Evolutionary conservation across 352 stramenopile species (phyloP).

Genomic region (Pythium dissimile): DNA sequence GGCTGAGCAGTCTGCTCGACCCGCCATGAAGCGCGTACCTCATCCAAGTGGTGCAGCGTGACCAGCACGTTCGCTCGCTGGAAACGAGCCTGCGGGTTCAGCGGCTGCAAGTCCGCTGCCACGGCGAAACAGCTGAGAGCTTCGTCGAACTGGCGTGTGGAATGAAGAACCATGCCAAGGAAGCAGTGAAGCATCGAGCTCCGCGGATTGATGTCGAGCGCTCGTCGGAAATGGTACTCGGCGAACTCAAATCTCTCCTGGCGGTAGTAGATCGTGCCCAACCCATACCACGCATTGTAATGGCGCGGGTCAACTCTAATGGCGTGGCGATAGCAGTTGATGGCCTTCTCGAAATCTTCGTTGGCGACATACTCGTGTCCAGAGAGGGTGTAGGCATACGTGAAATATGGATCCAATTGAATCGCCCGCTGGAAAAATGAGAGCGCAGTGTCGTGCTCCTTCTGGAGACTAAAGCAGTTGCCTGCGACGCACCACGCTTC

Average conservation of each 20-base stretch:
- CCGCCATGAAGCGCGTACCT: too few relatives aligned
- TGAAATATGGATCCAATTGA: slow-evolving; percentile 93
- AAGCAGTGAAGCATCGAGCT: slow-evolving; percentile 95
- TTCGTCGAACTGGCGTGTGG: slow-evolving; percentile 88
- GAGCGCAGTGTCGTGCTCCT: slow-evolving; percentile 96
- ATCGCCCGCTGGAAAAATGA: slow-evolving; percentile 96
- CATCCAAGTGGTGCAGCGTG: slow-evolving; percentile 87
- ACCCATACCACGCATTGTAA: slow-evolving; percentile 92
- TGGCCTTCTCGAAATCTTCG: slow-evolving; percentile 98
- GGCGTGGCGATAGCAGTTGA: slow-evolving; percentile 93
- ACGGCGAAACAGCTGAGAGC: slow-evolving; percentile 87
- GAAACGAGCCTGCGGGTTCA: slow-evolving; percentile 93
- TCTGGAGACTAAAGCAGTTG: slow-evolving; percentile 98
- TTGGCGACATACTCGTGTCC: slow-evolving; percentile 98
- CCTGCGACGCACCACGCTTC: slow-evolving; percentile 96
- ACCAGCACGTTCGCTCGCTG: slow-evolving; percentile 95
- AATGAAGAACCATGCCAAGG: slow-evolving; percentile 93
- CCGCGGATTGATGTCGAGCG: slow-evolving; percentile 92
- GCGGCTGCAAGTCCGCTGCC: slow-evolving; percentile 88
- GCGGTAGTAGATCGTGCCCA: slow-evolving; percentile 95
- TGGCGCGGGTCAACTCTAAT: slow-evolving; percentile 91
- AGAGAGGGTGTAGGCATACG: slow-evolving; percentile 97
- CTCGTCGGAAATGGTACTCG: slow-evolving; percentile 95
- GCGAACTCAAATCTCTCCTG: slow-evolving; percentile 98
- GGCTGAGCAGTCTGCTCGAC: too few relatives aligned